Evolutionary conservation across 2,329 filamentous ascomycete species (phyloP).

Genomic region (Thielaviopsis ethacetica): DNA sequence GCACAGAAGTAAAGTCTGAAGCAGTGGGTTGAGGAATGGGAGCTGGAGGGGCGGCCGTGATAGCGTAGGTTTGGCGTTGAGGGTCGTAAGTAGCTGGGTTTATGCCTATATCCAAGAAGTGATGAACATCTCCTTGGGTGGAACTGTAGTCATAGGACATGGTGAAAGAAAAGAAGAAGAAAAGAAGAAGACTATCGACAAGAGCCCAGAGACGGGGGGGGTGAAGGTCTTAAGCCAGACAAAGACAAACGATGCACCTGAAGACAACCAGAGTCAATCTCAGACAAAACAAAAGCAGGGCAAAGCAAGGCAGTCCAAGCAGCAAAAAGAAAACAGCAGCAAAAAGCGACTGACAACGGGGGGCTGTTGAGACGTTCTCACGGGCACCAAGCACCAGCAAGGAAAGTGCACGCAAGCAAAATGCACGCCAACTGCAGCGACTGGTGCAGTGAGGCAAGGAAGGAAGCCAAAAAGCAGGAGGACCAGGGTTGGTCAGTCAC

Average conservation of each 20-base stretch:
- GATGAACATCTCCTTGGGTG: slow-evolving; percentile 7
- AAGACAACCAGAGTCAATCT: slow-evolving; percentile 2
- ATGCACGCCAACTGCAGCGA: background rate
- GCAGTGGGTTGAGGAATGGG: slow-evolving; percentile 1
- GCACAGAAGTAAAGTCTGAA: slow-evolving; percentile 21
- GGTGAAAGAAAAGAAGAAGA: slow-evolving; percentile 8
- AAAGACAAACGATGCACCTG: slow-evolving; percentile 2
- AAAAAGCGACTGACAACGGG: background rate
- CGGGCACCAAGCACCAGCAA: background rate
- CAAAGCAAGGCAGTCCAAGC: slow-evolving; percentile 2
- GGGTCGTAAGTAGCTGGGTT: slow-evolving; percentile 10
- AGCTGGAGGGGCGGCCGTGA: slow-evolving; percentile 2
- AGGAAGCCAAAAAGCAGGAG: slow-evolving; percentile 2
- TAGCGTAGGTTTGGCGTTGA: slow-evolving; percentile 18
- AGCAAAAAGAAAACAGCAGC: slow-evolving; percentile 1
- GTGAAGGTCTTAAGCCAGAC: slow-evolving; percentile 7
- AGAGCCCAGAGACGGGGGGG: slow-evolving; percentile 2
- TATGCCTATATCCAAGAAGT: slow-evolving; percentile 5
- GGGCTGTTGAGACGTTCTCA: background rate
- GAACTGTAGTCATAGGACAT: slow-evolving; percentile 12
- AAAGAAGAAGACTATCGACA: slow-evolving; percentile 7
- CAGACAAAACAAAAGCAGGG: background rate
- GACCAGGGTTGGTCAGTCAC: slow-evolving; percentile 7
- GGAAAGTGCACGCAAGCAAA: background rate
- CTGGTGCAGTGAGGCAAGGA: background rate